Base-by-base conservation (phyloP, 1,284 basidiomycete species). In the Austropuccinia psidii region DNA sequence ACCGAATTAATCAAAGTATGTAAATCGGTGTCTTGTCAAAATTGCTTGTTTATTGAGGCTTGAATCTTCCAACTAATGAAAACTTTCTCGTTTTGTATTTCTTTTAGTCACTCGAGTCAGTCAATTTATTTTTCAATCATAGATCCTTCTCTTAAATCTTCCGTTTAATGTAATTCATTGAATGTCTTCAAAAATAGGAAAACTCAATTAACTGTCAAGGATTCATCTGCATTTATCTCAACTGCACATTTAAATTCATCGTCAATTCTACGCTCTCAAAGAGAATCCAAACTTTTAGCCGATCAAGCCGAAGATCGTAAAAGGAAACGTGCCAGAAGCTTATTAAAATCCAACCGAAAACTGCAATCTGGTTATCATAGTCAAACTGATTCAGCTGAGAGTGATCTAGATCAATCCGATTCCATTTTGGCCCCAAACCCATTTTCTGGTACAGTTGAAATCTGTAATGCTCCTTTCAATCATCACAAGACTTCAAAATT, bases 151-250 rank as follows among this genome's bases (percentile, higher is more conserved):
- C 6, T 5, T 60, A 13, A 50, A 50, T 8, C 39, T 52, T 24
- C 19, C 35, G 19, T 19, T 11, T 60, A 19, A 15, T 70, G 35
- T 5, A n/a, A 43, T 47, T 52, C 17, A 47, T 50, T 27, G 17
- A 21, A 19, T 33, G 15, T 58, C 37, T 60, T 27, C 17, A 24
- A 24, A 35, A 61, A 49, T n/a, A 73, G 61, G 49, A 45, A 65
- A 64, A 62, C 70, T 31, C 70, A 73, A 41, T 73, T 61, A 43
- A 62, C 70, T 24, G 61, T 73, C n/a, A 50, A 54, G 47, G 70
- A 73, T 50, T 52, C 70, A 19, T 55, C 61, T 11, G 70, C 58
- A 13, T 57, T 73, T 33, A 55, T 73, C 37, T 73, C 70, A 7
- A 73, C 70, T 7, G 58, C 70, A 29, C 47, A 64, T 29, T 61